phyloP scores from a whole-genome alignment of 257 asterid genomes.

The Avicennia marina region DNA sequence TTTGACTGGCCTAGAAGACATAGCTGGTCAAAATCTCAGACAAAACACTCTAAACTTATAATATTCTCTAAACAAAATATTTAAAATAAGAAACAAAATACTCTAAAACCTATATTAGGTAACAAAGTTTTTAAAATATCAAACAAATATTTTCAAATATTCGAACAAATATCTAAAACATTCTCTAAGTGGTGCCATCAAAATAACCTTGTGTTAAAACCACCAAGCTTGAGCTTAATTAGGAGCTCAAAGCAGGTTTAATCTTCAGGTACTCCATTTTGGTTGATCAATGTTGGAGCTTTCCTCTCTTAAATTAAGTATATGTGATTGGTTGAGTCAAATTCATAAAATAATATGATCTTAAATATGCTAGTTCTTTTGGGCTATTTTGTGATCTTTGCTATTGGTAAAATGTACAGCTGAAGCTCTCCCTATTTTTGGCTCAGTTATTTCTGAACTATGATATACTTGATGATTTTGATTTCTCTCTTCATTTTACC shows the following conservation, averaged over 20 bases:
- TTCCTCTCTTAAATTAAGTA: neutral
- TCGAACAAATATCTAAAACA: too few relatives aligned
- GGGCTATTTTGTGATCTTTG: neutral
- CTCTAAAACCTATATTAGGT: too few relatives aligned
- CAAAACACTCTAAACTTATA: too few relatives aligned
- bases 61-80: too few relatives aligned
- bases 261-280: neutral
- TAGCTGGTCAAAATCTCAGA: too few relatives aligned
- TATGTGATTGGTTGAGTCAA: neutral
- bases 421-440: neutral
- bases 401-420: too few relatives aligned
- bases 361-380: neutral
- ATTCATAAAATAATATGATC: conserved; percentile 6
- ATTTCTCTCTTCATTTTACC: neutral
- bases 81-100: too few relatives aligned
- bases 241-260: neutral
- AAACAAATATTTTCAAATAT: too few relatives aligned
- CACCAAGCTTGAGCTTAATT: neutral
- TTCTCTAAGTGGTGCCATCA: too few relatives aligned
- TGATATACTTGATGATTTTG: conserved; percentile 8
- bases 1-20: too few relatives aligned
- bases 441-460: neutral
- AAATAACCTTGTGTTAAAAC: neutral
- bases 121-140: too few relatives aligned
- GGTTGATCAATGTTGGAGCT: neutral